Base-by-base conservation (phyloP, 768 basidiomycete species). In the Tricholoma sp. region DNA sequence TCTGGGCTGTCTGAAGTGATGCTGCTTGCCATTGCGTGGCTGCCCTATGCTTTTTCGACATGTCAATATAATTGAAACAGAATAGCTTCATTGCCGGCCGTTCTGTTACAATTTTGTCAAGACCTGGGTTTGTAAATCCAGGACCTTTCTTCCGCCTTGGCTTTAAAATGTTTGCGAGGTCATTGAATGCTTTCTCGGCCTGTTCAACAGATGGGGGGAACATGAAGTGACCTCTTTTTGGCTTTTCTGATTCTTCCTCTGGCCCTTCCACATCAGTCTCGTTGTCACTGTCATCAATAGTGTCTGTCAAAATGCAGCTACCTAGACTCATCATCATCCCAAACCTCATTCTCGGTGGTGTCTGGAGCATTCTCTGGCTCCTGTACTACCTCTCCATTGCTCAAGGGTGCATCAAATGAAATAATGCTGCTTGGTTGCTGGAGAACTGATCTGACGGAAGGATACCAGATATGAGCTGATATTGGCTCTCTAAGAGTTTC, bases 241-340 rank as follows among this genome's bases (percentile, higher is more conserved):
- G 19, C 19, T 43, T 43, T 43, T 43, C 41, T 43, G 41, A 8
- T 43, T 43, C 19, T 43, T 43, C 41, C 41, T 43, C 41, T 43
- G 18, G 41, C 41, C 41, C 41, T 43, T 43, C 41, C 9, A 8
- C 9, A 8, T 43, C 7, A 8, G 41, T 43, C 21, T 43, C 41
- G 21, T 43, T 43, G 41, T 51, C 50, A 51, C 50, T 51, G 8
- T 51, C 50, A 9, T 51, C 50, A 35, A 51, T 51, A 18, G 50
- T 29, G 18, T 32, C 50, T 9, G 14, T 51, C 50, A 35, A 11
- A 18, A 32, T 31, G 11, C 29, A n/a, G 31, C 50, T 10, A 16
- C 45, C 21, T 31, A 51, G 49, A 34, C 31, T 34, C 31, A 18
- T 51, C 31, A 18, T 51, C 29, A 31, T 51, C 16, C 50, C 31